Conservation (phyloP, 306 rosid species). For the Alnus glutinosa region DNA sequence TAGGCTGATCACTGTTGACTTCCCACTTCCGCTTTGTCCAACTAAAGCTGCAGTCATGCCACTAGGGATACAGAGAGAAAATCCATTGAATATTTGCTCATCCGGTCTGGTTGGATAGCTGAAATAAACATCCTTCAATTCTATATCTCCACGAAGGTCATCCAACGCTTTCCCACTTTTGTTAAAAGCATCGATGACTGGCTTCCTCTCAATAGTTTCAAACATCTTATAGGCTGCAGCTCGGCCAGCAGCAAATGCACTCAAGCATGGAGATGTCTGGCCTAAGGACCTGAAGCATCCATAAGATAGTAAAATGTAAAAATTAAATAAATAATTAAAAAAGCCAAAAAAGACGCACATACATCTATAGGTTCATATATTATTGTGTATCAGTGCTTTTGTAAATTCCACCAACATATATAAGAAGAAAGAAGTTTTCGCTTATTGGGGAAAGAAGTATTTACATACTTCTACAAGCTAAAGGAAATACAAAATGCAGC, state of each 20-base stretch:
- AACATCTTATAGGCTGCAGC: slow-evolving; percentile 65
- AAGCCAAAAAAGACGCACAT: not conserved
- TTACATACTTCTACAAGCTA: too few species aligned
- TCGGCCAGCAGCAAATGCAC: slow-evolving; percentile 56
- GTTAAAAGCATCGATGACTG: slow-evolving; percentile 52
- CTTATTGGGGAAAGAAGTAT: too few species aligned
- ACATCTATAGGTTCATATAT: not conserved
- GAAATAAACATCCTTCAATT: slow-evolving; percentile 28
- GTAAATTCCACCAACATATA: too few species aligned
- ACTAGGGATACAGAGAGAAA: slow-evolving; percentile 50
- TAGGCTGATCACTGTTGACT: slow-evolving; percentile 45
- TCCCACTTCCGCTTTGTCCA: slow-evolving; percentile 58
- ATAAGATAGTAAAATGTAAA: not conserved
- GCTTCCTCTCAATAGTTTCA: slow-evolving; percentile 47
- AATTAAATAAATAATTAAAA: not conserved
- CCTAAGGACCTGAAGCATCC: slow-evolving; percentile 47
- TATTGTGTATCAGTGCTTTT: too few species aligned
- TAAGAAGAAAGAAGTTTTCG: too few species aligned
- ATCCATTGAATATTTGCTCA: slow-evolving; percentile 33
- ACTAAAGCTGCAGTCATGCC: slow-evolving; percentile 60
- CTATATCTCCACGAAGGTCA: slow-evolving; percentile 31
- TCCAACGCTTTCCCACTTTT: slow-evolving; percentile 27
- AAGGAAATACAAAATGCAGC: slow-evolving; percentile 12
- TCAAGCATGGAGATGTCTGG: slow-evolving; percentile 52
- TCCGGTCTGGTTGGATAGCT: slow-evolving; percentile 29